A percentile compares a stretch with the other conserved stretches of the same genome.
Conservation (phyloP, 2,329 filamentous ascomycete species). For the Sphaceloma murrayae region DNA sequence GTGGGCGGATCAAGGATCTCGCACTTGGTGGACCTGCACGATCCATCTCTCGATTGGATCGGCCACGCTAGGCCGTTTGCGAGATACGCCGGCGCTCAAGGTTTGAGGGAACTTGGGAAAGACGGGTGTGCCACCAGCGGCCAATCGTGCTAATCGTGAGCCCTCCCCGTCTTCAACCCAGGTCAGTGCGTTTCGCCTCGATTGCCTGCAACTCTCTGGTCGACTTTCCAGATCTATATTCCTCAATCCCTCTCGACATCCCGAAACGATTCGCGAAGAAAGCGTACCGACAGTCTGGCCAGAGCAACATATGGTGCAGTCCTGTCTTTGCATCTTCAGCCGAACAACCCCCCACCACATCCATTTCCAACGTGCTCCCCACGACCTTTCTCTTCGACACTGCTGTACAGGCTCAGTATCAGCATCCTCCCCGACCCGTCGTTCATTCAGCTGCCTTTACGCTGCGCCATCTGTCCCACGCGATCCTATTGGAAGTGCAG, state of each 20-base stretch:
- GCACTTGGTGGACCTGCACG: conserved; percentile 10
- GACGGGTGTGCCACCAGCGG: conserved; percentile 14
- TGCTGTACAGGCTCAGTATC: too few relatives aligned
- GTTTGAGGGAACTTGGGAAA: conserved; percentile 11
- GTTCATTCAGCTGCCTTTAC: background rate
- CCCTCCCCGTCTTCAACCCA: conserved; percentile 10
- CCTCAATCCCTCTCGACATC: background rate
- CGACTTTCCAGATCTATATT: background rate
- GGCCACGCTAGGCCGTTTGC: conserved; percentile 15
- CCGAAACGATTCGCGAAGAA: too few relatives aligned
- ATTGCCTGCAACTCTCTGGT: conserved; percentile 4
- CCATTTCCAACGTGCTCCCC: background rate
- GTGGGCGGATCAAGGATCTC: conserved; percentile 14
- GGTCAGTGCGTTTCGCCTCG: conserved; percentile 17
- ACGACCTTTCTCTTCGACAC: background rate
- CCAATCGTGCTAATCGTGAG: conserved; percentile 16
- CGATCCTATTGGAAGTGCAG: too few relatives aligned
- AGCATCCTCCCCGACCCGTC: conserved; percentile 1
- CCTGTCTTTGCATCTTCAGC: background rate
- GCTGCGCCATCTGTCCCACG: background rate
- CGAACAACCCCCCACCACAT: background rate
- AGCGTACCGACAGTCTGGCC: conserved; percentile 1
- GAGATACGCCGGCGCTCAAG: conserved; percentile 11
- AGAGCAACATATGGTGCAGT: conserved; percentile 7
- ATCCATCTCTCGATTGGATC: conserved; percentile 17